Conservation (phyloP, 108 stramenopile species). For the Nitzschia inconspicua region DNA sequence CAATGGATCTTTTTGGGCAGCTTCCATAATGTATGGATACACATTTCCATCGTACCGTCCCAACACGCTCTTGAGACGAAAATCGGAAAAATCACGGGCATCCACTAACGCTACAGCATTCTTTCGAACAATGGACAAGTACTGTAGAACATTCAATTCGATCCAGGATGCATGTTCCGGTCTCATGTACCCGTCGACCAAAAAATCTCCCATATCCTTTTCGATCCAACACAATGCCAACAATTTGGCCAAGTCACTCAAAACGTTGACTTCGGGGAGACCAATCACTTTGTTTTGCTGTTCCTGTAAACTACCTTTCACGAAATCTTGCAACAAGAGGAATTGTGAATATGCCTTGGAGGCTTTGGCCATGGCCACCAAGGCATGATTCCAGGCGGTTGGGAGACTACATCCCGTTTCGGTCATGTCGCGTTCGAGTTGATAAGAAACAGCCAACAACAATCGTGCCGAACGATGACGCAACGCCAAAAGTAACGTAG, state of each 20-base stretch:
- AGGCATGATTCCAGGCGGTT: conserved; percentile 80
- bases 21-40: conserved; percentile 83
- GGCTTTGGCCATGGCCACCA: conserved; percentile 71
- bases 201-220: conserved; percentile 81
- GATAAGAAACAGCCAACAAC: conserved; percentile 58
- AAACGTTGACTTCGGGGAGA: conserved; percentile 30
- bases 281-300: conserved; percentile 14
- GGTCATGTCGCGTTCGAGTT: conserved; percentile 43
- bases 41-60: conserved; percentile 90
- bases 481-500: conserved; percentile 52
- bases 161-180: conserved; percentile 53
- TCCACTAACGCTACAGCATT: conserved; percentile 89
- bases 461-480: conserved; percentile 74
- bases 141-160: conserved; percentile 34
- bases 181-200: conserved; percentile 65
- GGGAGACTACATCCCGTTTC: conserved; percentile 38
- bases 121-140: conserved; percentile 67
- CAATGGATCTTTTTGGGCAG: conserved; percentile 77
- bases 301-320: conserved; percentile 59
- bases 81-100: conserved; percentile 87
- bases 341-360: conserved; percentile 77
- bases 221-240: conserved; percentile 89
- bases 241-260: conserved; percentile 61
- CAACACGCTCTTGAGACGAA: conserved; percentile 81
- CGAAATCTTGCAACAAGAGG: conserved; percentile 69